Evolutionary conservation across 106 monocot genomes (phyloP), one percentile per base, ranked within the genome.

Genomic region (Hemerocallis citrina): DNA sequence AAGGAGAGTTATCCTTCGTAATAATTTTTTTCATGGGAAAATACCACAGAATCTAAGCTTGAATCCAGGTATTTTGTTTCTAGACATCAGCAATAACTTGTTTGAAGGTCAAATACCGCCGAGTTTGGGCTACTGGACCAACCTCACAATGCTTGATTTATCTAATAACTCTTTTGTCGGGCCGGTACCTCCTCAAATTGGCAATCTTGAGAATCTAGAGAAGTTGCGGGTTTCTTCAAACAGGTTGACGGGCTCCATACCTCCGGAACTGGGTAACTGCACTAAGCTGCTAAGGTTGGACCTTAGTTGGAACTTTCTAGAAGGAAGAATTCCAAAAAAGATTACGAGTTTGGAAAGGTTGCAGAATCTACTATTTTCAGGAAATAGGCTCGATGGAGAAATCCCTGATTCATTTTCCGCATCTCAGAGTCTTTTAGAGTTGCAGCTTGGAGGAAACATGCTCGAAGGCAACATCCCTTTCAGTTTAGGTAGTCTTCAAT

Each of bases 71-170:
- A 74, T 84, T 25, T 80, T 74, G 35, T 91, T 79, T 62, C 56
- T 91, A 38, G 85, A 86, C 30, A 34, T 86, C n/a, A 77, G 80
- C 16, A 47, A 35, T n/a, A 92, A 86, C 66, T 42, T 77, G 17
- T 68, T 92, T 16, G 55, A 60, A 35, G 92, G 92, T 31, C 17
- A 50, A 0, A 78, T 87, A 36, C 87, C 92, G 0, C 28, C 3
- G 12, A 23, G 7, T 59, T 38, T 92, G 24, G 47, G 80, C 32
- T 64, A 40, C 1, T 75, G 74, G 72, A 34, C 15, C 22, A 83
- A 87, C 28, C 74, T 92, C 24, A 62, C 86, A 33, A 86, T 75
- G 77, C 75, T 92, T 41, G 83, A 87, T 74, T 27, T 92, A 6
- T 80, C 80, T 3, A 73, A 61, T 30, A 92, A 92, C 58, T 56